phyloP scores from a whole-genome alignment of 108 stramenopile species.

The Cyclotella choctawhatcheeana region DNA sequence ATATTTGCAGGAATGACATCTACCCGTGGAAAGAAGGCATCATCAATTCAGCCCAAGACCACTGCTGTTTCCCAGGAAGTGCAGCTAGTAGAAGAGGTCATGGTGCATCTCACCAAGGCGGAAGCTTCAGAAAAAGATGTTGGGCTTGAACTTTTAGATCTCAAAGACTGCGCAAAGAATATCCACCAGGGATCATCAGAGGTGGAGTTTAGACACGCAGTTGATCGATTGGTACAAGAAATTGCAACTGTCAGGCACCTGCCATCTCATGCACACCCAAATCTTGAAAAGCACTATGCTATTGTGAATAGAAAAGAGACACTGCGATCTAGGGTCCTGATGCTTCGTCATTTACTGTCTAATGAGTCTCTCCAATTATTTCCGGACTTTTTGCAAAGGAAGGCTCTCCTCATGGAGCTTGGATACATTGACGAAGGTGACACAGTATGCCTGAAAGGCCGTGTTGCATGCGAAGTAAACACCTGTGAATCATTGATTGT shows the following conservation, averaged over 20 bases:
- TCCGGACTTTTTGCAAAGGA: constrained; percentile 76
- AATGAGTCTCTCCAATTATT: constrained; percentile 92
- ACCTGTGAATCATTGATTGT: constrained; percentile 95
- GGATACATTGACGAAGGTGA: constrained; percentile 90
- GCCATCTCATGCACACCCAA: constrained; percentile 72
- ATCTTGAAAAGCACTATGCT: constrained; percentile 66
- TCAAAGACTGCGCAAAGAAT: constrained; percentile 62
- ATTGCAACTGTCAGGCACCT: constrained; percentile 50
- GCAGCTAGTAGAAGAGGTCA: constrained; percentile 56
- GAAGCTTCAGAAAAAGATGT: constrained; percentile 57
- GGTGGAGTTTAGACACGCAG: constrained; percentile 63
- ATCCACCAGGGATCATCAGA: constrained; percentile 63
- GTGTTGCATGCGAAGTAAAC: constrained; percentile 96
- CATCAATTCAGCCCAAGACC: constrained; percentile 11
- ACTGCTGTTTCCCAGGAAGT: constrained; percentile 43
- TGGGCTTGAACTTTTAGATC: constrained; percentile 57
- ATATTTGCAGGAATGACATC: constrained; percentile 80
- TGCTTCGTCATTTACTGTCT: constrained; percentile 75
- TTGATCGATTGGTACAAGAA: constrained; percentile 45
- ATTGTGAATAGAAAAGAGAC: constrained; percentile 70
- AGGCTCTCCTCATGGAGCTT: constrained; percentile 79
- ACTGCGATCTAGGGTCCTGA: constrained; percentile 57
- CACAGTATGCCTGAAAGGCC: constrained; percentile 92
- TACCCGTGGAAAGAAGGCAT: constrained; percentile 64
- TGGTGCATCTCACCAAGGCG: constrained; percentile 54